Evolutionary conservation across 169 alveolate genomes (phyloP), one percentile per base, ranked within the genome.

Genomic region (Eimeria necatrix): DNA sequence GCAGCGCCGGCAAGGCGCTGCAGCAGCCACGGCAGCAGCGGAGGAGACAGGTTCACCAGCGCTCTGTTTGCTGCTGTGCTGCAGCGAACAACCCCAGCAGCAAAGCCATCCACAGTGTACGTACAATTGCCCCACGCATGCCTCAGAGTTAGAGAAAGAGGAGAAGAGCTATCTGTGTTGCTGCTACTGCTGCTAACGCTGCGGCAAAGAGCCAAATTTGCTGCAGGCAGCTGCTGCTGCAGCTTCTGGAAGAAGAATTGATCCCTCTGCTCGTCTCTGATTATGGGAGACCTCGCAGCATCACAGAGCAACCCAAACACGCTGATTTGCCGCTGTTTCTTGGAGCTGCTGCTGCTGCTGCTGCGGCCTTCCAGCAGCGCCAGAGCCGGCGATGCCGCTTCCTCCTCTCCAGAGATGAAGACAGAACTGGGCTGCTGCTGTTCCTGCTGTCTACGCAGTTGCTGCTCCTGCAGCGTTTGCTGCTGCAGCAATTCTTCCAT

Each of bases 1-100:
- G 51, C 9, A 7, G 89, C 70, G 20, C 46, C 70, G 5, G 71
- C 41, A 9, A 80, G 70, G 4, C 89, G 26, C 70, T 80, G 10
- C 71, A 48, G 68, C 70, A 80, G 89, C 68, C 68, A 80, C n/a
- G 89, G 70, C 68, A 80, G 41, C 89, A 48, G 18, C 14, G 89
- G 89, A 51, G 89, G 89, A 80, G 89, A 48, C 46, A 80, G 22
- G 24, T 52, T 64, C 89, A 80, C 70, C 89, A 80, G 60, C 68
- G 89, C 89, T 16, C 70, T 9, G 18, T 7, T 80, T 51, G 89
- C 89, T 52, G 89, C 89, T 48, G 64, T 24, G 89, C 70, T 80
- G 89, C 70, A 14, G 49, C 70, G 89, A n/a, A 48, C 68, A 16
- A 56, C 89, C 4, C 70, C 89, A 20, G 89, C 89, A 48, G 89